Base-by-base conservation (phyloP, 768 basidiomycete species). In the Suillus subalutaceus region DNA sequence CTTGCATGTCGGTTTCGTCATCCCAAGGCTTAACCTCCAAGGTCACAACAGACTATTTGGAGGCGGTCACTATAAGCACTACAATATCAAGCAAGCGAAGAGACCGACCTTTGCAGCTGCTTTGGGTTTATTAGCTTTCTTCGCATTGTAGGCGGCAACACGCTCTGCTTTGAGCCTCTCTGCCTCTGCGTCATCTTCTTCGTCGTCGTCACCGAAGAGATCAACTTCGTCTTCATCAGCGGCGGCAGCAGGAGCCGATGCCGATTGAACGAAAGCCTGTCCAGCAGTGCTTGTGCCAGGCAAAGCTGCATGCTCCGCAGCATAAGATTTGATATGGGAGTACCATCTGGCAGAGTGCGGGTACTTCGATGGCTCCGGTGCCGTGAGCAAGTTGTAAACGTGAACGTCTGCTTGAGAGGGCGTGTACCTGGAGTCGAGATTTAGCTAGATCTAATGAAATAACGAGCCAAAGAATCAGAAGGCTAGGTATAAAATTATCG, bases 21-120 rank as follows among this genome's bases (percentile, higher is more conserved):
- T 99, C 97, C 97, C 96, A 97, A 48, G 97, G 96, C 82, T 99
- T 99, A 68, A 99, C 96, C 71, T 99, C 97, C 72, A 99, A 82
- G 57, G 97, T 99, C 61, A 99, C 97, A 68, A 99, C 89, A 71
- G 97, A 99, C 95, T 98, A 78, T 43, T 65, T 58, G 13, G 65
- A 66, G 67, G 66, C n/a, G 68, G 70, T 32, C 55, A 53, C 55
- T 65, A 65, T 66, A 55, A 30, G 56, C 56, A 23, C 65, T 35
- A 57, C 62, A 66, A 48, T 46, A 26, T 20, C 57, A 15, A 57
- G 15, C 13, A 55, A 60, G 15, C 18, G 26, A 56, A 18, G 9
- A 53, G 15, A 75, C 82, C 55, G 43, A 93, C 93, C 87, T 98
- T 98, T 74, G 95, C 96, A 60, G 86, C 79, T 44, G 91, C 82